Evolutionary conservation across 163 green algal genomes (phyloP).

Genomic region (Chlorella variabilis): DNA sequence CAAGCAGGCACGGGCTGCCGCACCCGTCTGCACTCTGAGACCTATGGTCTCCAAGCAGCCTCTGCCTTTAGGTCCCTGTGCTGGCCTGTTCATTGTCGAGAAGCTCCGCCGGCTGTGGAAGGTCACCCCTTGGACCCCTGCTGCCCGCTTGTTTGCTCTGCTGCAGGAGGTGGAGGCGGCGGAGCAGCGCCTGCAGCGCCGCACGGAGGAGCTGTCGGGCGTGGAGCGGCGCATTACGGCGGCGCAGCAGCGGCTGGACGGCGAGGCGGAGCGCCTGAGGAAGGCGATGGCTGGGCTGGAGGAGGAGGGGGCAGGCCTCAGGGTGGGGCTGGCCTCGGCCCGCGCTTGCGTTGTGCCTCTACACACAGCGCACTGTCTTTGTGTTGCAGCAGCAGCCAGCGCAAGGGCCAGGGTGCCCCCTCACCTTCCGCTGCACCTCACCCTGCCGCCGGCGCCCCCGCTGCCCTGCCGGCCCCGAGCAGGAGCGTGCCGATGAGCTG

Average conservation of each 20-base stretch:
- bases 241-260: constrained; percentile 49
- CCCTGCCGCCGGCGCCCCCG: no score
- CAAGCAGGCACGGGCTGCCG: not conserved
- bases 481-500: constrained; percentile 40
- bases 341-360: no score
- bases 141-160: no score
- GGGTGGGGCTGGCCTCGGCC: constrained; percentile 7
- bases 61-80: no score
- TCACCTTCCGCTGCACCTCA: not conserved
- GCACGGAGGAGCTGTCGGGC: constrained; percentile 48
- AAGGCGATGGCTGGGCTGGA: constrained; percentile 42
- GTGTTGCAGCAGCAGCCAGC: not conserved
- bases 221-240: constrained; percentile 48
- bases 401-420: no score
- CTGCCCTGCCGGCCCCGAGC: not conserved
- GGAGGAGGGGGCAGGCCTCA: constrained; percentile 39
- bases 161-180: constrained; percentile 18
- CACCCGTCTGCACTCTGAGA: no score
- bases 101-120: no score
- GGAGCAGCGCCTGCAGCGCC: constrained; percentile 11
- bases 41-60: no score
- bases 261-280: constrained; percentile 39
- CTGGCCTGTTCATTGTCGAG: no score
- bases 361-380: no score
- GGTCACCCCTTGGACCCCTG: no score